phyloP scores from a whole-genome alignment of 2,329 filamentous ascomycete species.

The Aspergillus awamori region DNA sequence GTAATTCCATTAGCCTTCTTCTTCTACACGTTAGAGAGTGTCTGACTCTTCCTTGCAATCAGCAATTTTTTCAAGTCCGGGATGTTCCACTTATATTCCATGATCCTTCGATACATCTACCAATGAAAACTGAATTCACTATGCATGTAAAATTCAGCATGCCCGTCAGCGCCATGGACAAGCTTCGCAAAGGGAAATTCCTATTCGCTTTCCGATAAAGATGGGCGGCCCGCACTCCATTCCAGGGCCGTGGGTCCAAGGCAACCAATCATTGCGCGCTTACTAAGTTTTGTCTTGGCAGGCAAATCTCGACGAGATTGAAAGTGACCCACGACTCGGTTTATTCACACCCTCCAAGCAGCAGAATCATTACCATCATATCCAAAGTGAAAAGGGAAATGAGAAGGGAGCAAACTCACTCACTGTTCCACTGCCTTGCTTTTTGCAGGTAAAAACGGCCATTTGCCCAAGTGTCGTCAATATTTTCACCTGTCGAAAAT shows the following conservation, averaged over 20 bases:
- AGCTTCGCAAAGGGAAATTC: constrained; percentile 25
- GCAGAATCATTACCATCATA: background rate
- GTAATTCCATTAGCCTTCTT: too few relatives aligned
- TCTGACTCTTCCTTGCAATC: too few relatives aligned
- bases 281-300: too few relatives aligned
- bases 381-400: background rate
- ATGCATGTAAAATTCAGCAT: constrained; percentile 26
- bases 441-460: background rate
- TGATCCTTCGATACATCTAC: background rate
- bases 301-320: too few relatives aligned
- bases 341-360: too few relatives aligned
- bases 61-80: constrained; percentile 1
- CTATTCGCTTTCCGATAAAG: constrained; percentile 9
- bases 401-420: background rate
- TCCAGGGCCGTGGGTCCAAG: too few relatives aligned
- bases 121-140: background rate
- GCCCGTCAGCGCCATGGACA: constrained; percentile 31
- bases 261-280: too few relatives aligned
- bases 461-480: background rate
- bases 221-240: too few relatives aligned
- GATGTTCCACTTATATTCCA: background rate
- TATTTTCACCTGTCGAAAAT: background rate
- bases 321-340: too few relatives aligned
- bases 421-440: background rate
- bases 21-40: too few relatives aligned